Evolutionary conservation across 805 yeast species (phyloP).

Genomic region (Cyberlindnera saturnus): DNA sequence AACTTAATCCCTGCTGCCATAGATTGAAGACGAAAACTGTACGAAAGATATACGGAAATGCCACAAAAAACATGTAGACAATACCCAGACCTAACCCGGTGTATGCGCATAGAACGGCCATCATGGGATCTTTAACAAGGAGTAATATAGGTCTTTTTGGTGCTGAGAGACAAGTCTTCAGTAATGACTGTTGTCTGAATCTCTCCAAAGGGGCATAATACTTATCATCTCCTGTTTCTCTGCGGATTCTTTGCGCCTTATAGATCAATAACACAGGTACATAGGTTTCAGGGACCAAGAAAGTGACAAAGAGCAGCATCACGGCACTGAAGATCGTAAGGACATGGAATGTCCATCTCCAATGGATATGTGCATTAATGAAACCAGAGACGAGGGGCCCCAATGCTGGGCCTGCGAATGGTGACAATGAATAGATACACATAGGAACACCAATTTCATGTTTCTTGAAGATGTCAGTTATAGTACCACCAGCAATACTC

Average conservation of each 20-base stretch:
- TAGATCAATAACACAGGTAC: conserved; percentile 43
- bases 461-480: conserved; percentile 64
- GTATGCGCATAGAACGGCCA: conserved; percentile 46
- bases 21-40: conserved; percentile 44
- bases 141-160: conserved; percentile 47
- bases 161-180: conserved; percentile 36
- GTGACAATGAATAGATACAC: conserved; percentile 58
- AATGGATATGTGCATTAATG: conserved; percentile 38
- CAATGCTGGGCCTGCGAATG: conserved; percentile 63
- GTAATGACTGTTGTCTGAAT: conserved; percentile 35
- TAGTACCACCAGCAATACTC: conserved; percentile 71
- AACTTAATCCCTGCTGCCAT: conserved; percentile 59
- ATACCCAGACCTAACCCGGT: conserved; percentile 54
- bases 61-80: conserved; percentile 59
- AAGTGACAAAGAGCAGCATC: conserved; percentile 36
- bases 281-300: conserved; percentile 62
- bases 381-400: conserved; percentile 64
- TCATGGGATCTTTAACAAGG: conserved; percentile 47
- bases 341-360: conserved; percentile 71
- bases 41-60: conserved; percentile 54
- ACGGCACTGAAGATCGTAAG: conserved; percentile 59
- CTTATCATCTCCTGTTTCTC: conserved; percentile 47
- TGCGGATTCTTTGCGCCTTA: conserved; percentile 46
- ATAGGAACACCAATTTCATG: conserved; percentile 61
- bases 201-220: conserved; percentile 34